These are phyloP conservation scores for Saccharomycopsis javanensis DNA, from an alignment of 805 yeast species.

Conservation along the genomic window DNA sequence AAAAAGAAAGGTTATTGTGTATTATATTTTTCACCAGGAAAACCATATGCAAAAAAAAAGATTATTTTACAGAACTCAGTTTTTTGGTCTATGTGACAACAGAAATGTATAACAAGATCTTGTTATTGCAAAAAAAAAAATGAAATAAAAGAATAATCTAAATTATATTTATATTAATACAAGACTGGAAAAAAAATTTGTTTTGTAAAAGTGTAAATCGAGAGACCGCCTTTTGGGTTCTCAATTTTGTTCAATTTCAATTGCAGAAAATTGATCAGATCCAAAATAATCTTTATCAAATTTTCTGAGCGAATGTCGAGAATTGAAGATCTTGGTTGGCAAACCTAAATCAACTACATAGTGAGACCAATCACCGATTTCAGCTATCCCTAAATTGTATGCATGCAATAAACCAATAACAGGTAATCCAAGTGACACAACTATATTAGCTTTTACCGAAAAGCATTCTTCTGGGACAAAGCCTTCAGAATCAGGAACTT, in stretches of 20 bases:
- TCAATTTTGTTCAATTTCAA: constrained; percentile 4
- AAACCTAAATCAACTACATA: constrained; percentile 63
- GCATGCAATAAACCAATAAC: constrained; percentile 52
- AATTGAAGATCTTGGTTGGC: constrained; percentile 45
- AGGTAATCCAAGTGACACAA: constrained; percentile 68
- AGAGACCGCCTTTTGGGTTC: background rate
- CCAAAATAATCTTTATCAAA: constrained; percentile 29
- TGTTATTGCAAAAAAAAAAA: no score
- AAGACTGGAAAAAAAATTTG: background rate
- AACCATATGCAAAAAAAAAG: no score
- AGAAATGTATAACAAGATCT: no score
- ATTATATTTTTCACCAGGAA: no score
- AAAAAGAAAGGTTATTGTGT: no score
- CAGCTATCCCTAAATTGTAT: constrained; percentile 43
- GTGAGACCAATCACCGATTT: constrained; percentile 42
- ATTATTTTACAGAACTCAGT: no score
- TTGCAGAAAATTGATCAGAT: constrained; percentile 8
- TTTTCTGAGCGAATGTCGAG: constrained; percentile 35
- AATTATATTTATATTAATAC: background rate
- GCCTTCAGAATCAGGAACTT: constrained; percentile 22
- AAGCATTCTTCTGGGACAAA: constrained; percentile 17
- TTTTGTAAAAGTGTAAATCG: background rate
- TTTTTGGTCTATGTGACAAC: no score
- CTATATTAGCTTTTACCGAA: constrained; percentile 35
- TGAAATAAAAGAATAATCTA: no score